These are phyloP conservation scores for Penicillium sp. DNA, from an alignment of 2,329 filamentous ascomycete species.

Conservation along the genomic window DNA sequence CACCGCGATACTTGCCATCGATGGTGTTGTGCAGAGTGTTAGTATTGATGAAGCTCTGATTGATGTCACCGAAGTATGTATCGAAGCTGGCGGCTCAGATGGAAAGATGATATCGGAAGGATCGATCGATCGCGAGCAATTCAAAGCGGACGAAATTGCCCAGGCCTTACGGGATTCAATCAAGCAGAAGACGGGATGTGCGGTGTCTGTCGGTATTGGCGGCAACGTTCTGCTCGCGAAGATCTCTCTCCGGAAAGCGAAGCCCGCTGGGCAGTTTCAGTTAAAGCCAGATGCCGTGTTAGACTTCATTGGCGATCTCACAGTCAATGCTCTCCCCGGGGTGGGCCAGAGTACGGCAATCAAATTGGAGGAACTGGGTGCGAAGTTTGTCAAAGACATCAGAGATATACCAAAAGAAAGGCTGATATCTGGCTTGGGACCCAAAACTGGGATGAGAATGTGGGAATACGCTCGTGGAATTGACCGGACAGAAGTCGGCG, in stretches of 20 bases:
- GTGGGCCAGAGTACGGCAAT: slow-evolving; percentile 87
- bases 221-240: slow-evolving; percentile 88
- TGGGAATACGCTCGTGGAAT: slow-evolving; percentile 89
- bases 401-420: slow-evolving; percentile 72
- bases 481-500: slow-evolving; percentile 78
- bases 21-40: slow-evolving; percentile 86
- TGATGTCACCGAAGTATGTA: slow-evolving; percentile 70
- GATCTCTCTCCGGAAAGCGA: slow-evolving; percentile 82
- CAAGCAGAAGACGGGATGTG: slow-evolving; percentile 71
- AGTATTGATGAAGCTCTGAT: slow-evolving; percentile 94
- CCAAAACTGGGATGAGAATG: slow-evolving; percentile 87
- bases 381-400: slow-evolving; percentile 79
- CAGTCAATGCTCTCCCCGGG: slow-evolving; percentile 78
- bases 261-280: slow-evolving; percentile 89
- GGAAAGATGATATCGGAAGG: slow-evolving; percentile 63
- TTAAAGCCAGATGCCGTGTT: slow-evolving; percentile 76
- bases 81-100: slow-evolving; percentile 62
- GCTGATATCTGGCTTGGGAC: slow-evolving; percentile 69
- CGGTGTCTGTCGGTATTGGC: slow-evolving; percentile 90
- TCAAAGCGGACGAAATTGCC: slow-evolving; percentile 70
- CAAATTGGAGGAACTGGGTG: slow-evolving; percentile 81
- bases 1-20: slow-evolving; percentile 71
- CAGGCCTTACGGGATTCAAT: slow-evolving; percentile 63
- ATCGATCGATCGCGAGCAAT: slow-evolving; percentile 72
- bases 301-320: slow-evolving; percentile 70